Conservation (phyloP, 257 asterid genomes). For the Leptodermis oblonga region DNA sequence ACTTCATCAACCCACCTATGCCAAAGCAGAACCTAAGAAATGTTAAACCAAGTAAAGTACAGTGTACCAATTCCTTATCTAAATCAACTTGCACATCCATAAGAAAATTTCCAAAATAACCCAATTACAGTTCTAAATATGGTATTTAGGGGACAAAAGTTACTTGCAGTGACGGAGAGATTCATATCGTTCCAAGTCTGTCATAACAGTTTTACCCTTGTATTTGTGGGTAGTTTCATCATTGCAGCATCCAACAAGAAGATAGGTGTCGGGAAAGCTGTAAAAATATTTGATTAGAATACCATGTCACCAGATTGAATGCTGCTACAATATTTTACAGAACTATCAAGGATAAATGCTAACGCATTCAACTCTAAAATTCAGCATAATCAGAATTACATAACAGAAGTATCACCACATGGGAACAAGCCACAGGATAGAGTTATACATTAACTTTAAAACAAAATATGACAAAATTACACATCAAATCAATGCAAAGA, state of each 20-base stretch:
- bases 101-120: neutral
- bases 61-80: neutral
- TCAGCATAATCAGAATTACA: neutral
- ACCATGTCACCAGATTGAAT: neutral
- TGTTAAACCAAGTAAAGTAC: neutral
- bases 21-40: constrained; percentile 14
- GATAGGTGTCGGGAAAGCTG: constrained; percentile 79
- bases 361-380: neutral
- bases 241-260: constrained; percentile 90
- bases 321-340: neutral
- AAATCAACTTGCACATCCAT: neutral
- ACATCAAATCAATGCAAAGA: neutral
- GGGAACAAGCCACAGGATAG: neutral
- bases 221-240: constrained; percentile 81
- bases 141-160: neutral
- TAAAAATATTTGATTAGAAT: constrained; percentile 3
- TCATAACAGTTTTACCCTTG: constrained; percentile 98
- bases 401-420: neutral
- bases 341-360: neutral
- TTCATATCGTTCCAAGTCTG: constrained; percentile 77
- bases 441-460: neutral
- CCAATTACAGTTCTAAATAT: neutral
- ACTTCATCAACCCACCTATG: constrained; percentile 99
- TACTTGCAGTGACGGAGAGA: constrained; percentile 90
- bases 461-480: neutral